Base-by-base conservation (phyloP, 768 basidiomycete species). In the Russula sp. region DNA sequence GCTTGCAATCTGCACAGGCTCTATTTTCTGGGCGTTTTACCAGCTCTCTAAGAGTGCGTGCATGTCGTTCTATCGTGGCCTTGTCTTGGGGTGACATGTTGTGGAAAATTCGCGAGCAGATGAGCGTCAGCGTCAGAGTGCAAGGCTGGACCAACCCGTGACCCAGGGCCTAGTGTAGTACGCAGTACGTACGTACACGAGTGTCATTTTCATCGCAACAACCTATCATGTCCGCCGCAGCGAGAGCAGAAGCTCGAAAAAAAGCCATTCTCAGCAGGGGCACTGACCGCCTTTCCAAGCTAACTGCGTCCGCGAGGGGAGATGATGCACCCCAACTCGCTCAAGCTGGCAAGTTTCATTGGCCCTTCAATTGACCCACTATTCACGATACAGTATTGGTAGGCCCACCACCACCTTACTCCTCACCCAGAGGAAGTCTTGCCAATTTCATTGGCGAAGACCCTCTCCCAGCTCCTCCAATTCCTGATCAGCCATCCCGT, bases 1-100 rank as follows among this genome's bases (percentile, higher is more conserved):
- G 86, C 73, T 97, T 96, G 79, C 96, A 99, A 71, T 99, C 96
- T 1, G 92, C 93, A 67, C 96, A 99, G 45, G 89, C 74, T 75
- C 94, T 98, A 77, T 98, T 99, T 66, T 95, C 93, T 18, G 90
- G 88, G 51, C 78, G 79, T 73, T 91, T 97, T 56, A 99, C 84
- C 35, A 98, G 80, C 68, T 92, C 96, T 51, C 94, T 80, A 13
- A 99, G 83, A 6, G 83, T 87, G 60, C 82, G 82, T 20, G 93
- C 78, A 71, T 92, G 84, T 62, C 83, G 77, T 63, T 96, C 94
- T 4, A 88, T 90, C 0, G 88, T 94, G 0, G 88, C 84, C 71
- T 90, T 94, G 78, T 96, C 94, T 77, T 89, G 88, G 61, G 75
- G 76, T 48, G 78, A 69, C 72, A 79, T 78, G 70, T 73, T 64